Evolutionary conservation across 2,329 filamentous ascomycete species (phyloP).

Genomic region (Arthrobotrys sinensis): DNA sequence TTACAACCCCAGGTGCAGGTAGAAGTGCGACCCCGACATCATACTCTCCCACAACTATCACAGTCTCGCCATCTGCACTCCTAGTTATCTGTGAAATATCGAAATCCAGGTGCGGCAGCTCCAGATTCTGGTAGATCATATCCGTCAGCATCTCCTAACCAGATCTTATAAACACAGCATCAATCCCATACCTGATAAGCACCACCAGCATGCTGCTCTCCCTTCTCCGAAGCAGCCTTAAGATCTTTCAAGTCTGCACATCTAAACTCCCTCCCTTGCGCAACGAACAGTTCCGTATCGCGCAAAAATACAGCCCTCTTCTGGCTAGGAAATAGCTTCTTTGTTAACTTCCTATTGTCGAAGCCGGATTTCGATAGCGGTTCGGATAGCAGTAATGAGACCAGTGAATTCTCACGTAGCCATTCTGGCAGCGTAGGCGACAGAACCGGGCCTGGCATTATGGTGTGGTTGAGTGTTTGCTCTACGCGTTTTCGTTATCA

Average conservation of each 20-base stretch:
- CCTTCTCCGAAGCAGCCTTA: slow-evolving; percentile 71
- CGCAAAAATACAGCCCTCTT: slow-evolving; percentile 81
- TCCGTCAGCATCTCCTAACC: slow-evolving; percentile 1
- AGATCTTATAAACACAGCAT: background rate
- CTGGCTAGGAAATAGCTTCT: slow-evolving; percentile 69
- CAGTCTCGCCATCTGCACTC: slow-evolving; percentile 63
- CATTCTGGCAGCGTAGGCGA: slow-evolving; percentile 51
- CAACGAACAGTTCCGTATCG: slow-evolving; percentile 89
- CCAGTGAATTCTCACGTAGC: slow-evolving; percentile 41
- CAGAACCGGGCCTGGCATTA: slow-evolving; percentile 53
- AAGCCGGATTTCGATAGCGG: slow-evolving; percentile 26
- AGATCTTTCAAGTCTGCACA: slow-evolving; percentile 89
- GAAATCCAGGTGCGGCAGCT: slow-evolving; percentile 63
- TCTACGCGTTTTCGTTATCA: slow-evolving; percentile 43
- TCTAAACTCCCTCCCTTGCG: slow-evolving; percentile 88
- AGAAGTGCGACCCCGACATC: slow-evolving; percentile 63
- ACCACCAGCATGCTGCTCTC: slow-evolving; percentile 15
- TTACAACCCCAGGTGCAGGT: slow-evolving; percentile 61
- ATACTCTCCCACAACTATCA: slow-evolving; percentile 64
- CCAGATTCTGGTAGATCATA: slow-evolving; percentile 56
- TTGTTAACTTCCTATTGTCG: slow-evolving; percentile 49
- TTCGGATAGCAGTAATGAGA: slow-evolving; percentile 32
- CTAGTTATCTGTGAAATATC: slow-evolving; percentile 64
- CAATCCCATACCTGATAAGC: slow-evolving; percentile 43
- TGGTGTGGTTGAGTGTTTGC: slow-evolving; percentile 3